Evolutionary conservation across 768 basidiomycete species (phyloP), one percentile per base, ranked within the genome.

Genomic region (Nidularia pulvinata): DNA sequence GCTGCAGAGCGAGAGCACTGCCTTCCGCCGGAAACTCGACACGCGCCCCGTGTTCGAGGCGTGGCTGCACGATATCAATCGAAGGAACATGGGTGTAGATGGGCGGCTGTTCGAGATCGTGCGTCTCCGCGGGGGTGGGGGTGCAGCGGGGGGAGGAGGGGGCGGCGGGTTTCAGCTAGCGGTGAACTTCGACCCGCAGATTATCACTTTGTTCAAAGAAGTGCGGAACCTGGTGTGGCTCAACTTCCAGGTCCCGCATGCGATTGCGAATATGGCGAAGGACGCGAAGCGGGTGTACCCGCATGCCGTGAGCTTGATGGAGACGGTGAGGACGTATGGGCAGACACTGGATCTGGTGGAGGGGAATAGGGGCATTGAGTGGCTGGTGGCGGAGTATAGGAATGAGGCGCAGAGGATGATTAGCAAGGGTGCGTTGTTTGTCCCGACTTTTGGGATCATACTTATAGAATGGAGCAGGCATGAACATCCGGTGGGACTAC

Each of bases 251-350:
- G 95, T 98, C 2, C 96, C 95, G 22, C 94, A 98, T 73, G 86
- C 90, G 50, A 93, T 92, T 57, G 89, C 88, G 61, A 97, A 95
- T 67, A 90, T 97, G 84, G 97, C 97, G 35, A 99, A 98, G 76
- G 96, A 99, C 61, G 97, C 97, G 55, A 98, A 97, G 78, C 77
- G 94, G 60, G 95, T 98, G 55, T 99, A 99, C 67, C 95, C 95
- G 0, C 95, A 98, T 75, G 97, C 97, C 2, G 96, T 98, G 59
- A 94, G 92, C 63, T 70, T 94, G 69, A 98, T 98, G 96, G 97
- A 99, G 77, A 96, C 95, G 0, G 94, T 98, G n/a, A 78, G 95
- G 67, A 98, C 94, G 32, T 98, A 99, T 70, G 90, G 91, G 16
- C 97, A 99, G 75, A 97, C 93, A 0, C 73, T 97, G 66, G 93